These are phyloP conservation scores for Yamadazyma triangularis DNA, from an alignment of 1,139 yeast species.

Conservation along the genomic window DNA sequence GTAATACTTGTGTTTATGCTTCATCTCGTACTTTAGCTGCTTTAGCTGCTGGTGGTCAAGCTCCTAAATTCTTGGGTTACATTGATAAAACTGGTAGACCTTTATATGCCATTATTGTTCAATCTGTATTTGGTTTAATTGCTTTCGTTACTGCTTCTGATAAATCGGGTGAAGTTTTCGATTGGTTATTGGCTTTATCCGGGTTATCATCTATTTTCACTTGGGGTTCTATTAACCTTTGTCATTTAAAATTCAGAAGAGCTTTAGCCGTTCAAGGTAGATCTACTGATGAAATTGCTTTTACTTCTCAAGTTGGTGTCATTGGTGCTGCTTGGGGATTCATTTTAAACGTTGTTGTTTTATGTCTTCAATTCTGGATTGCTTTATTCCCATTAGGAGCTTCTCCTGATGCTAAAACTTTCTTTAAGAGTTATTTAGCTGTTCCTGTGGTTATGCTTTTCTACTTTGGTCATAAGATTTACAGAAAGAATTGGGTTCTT, in stretches of 20 bases:
- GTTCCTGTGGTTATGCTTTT: constrained; percentile 28
- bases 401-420: constrained; percentile 23
- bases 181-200: constrained; percentile 39
- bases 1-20: constrained; percentile 43
- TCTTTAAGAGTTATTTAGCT: constrained; percentile 37
- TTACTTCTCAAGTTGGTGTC: constrained; percentile 26
- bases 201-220: constrained; percentile 40
- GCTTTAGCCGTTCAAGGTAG: constrained; percentile 30
- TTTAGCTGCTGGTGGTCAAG: constrained; percentile 39
- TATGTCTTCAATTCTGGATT: constrained; percentile 35
- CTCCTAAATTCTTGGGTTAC: constrained; percentile 30
- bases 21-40: constrained; percentile 40
- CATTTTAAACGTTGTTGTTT: constrained; percentile 24
- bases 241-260: constrained; percentile 36
- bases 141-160: constrained; percentile 38
- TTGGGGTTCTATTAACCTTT: constrained; percentile 37
- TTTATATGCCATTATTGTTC: constrained; percentile 28
- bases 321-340: constrained; percentile 34
- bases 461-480: constrained; percentile 31
- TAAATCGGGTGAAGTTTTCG: constrained; percentile 32
- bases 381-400: constrained; percentile 32
- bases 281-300: constrained; percentile 23
- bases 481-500: constrained; percentile 29
- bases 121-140: constrained; percentile 34
- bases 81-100: constrained; percentile 43